phyloP scores from a whole-genome alignment of 495 filamentous ascomycete species.

The Terfezia boudieri region DNA sequence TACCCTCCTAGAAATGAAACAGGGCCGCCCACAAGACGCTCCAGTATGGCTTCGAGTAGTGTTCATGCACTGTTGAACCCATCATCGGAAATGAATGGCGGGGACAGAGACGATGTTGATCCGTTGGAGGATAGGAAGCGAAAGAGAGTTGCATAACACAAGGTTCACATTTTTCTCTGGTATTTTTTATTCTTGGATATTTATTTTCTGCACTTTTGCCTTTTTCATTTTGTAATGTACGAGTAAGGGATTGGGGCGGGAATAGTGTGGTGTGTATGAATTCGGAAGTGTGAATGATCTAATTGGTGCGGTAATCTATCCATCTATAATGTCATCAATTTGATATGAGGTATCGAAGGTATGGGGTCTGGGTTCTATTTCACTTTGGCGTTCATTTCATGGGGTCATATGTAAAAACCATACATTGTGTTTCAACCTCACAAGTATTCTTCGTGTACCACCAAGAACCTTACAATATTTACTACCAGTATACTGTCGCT shows the following conservation, averaged over 20 bases:
- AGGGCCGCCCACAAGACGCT: conserved; percentile 42
- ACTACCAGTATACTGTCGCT: no score
- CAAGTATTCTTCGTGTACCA: no score
- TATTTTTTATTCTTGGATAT: conserved; percentile 20
- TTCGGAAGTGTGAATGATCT: background rate
- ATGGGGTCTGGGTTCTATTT: no score
- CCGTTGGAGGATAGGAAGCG: conserved; percentile 49
- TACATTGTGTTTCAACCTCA: no score
- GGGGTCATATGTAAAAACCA: no score
- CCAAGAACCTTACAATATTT: no score
- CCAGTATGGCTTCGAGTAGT: conserved; percentile 48
- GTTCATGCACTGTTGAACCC: conserved; percentile 68
- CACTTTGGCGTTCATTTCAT: no score
- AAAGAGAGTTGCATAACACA: conserved; percentile 33
- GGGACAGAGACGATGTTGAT: conserved; percentile 37
- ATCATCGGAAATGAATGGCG: conserved; percentile 24
- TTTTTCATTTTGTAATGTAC: no score
- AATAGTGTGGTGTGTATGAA: background rate
- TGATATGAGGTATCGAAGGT: no score
- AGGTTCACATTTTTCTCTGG: conserved; percentile 18
- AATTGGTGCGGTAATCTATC: no score
- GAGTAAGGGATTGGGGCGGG: background rate
- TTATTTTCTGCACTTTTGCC: background rate
- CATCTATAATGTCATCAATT: no score
- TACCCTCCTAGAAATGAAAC: conserved; percentile 23